Evolutionary conservation across 805 yeast species (phyloP).

Genomic region (Kockiozyma suomiensis): DNA sequence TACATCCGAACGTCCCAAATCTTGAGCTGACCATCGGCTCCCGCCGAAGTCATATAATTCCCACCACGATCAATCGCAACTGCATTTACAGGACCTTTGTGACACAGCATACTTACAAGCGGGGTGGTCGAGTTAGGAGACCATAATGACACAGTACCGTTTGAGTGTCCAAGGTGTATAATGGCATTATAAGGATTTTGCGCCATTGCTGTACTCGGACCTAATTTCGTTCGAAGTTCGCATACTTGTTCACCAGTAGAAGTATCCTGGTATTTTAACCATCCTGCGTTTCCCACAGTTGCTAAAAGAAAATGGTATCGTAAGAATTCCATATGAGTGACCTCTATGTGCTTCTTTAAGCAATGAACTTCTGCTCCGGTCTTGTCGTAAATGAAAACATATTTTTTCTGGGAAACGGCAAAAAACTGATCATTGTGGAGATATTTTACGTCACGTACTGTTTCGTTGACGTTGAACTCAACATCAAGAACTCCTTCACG

Average conservation of each 20-base stretch:
- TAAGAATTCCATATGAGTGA: slow-evolving; percentile 77
- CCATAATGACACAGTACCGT: slow-evolving; percentile 93
- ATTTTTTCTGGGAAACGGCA: slow-evolving; percentile 96
- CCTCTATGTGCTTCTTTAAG: slow-evolving; percentile 85
- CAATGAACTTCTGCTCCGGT: slow-evolving; percentile 91
- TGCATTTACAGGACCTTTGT: slow-evolving; percentile 85
- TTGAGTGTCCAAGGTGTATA: slow-evolving; percentile 88
- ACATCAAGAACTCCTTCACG: slow-evolving; percentile 78
- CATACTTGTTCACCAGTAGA: slow-evolving; percentile 86
- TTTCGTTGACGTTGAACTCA: slow-evolving; percentile 84
- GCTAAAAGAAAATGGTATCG: slow-evolving; percentile 90
- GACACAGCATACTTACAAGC: slow-evolving; percentile 74
- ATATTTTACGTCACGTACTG: slow-evolving; percentile 86
- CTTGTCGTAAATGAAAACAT: slow-evolving; percentile 88
- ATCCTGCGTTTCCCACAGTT: slow-evolving; percentile 88
- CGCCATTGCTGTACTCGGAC: slow-evolving; percentile 84
- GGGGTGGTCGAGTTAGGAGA: slow-evolving; percentile 87
- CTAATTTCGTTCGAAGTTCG: slow-evolving; percentile 82
- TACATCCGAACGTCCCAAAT: slow-evolving; percentile 92
- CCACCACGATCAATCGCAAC: slow-evolving; percentile 90
- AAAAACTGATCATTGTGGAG: slow-evolving; percentile 89
- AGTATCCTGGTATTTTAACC: slow-evolving; percentile 89
- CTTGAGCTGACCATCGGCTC: slow-evolving; percentile 80
- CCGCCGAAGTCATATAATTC: slow-evolving; percentile 88
- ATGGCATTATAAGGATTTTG: slow-evolving; percentile 97